A percentile compares a stretch with the other conserved stretches of the same genome.
Evolutionary conservation across 2,329 filamentous ascomycete species (phyloP).

Genomic region (Colletotrichum sp.): DNA sequence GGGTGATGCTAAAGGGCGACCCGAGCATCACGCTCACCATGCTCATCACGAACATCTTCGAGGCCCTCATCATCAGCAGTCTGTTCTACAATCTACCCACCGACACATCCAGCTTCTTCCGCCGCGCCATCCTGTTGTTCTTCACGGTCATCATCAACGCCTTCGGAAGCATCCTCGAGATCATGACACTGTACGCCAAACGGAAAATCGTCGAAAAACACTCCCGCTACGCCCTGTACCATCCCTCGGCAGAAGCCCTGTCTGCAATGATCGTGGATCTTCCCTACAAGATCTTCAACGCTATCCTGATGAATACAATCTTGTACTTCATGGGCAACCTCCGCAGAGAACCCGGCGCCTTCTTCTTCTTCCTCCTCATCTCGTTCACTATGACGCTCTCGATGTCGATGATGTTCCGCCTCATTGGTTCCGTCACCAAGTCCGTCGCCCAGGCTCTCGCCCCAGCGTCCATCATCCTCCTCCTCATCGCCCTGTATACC

Average conservation of each 20-base stretch:
- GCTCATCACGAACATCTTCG: constrained; percentile 48
- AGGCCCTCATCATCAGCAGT: constrained; percentile 56
- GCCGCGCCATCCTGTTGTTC: constrained; percentile 54
- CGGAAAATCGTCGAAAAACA: constrained; percentile 44
- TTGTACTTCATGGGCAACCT: constrained; percentile 47
- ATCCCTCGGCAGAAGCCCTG: constrained; percentile 37
- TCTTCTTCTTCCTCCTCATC: constrained; percentile 71
- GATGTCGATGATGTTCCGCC: constrained; percentile 72
- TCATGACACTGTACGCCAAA: constrained; percentile 41
- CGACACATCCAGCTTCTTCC: constrained; percentile 49
- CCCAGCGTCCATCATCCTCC: constrained; percentile 53
- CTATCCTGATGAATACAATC: constrained; percentile 41
- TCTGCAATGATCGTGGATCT: constrained; percentile 35
- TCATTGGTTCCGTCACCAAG: constrained; percentile 42
- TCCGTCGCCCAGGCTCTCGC: constrained; percentile 58
- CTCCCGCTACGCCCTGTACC: constrained; percentile 43
- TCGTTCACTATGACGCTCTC: constrained; percentile 62
- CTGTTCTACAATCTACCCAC: constrained; percentile 53
- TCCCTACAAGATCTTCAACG: constrained; percentile 34
- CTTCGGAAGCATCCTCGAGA: constrained; percentile 42
- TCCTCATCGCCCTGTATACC: constrained; percentile 49
- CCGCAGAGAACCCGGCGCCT: constrained; percentile 57
- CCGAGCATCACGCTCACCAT: constrained; percentile 41
- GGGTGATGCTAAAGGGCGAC: constrained; percentile 44
- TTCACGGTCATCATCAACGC: constrained; percentile 60